phyloP scores from a whole-genome alignment of 495 filamentous ascomycete species.

The Penicillium malachiteum region DNA sequence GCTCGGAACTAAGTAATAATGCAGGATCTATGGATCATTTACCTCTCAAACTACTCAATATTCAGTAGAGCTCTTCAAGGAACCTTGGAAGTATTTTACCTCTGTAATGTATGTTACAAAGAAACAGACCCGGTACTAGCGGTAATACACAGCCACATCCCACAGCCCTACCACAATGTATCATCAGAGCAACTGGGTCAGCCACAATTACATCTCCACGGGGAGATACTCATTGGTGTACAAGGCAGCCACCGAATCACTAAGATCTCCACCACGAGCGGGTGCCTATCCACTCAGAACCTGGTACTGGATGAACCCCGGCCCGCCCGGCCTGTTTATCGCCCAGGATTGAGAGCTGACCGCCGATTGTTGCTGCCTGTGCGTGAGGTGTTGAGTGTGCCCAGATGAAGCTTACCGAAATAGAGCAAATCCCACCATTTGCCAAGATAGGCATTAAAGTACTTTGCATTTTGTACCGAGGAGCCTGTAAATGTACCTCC shows the following conservation, averaged over 20 bases:
- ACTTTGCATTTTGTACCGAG: too few species aligned
- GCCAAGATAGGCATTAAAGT: too few species aligned
- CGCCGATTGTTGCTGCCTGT: constrained; percentile 16
- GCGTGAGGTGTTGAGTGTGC: too few species aligned
- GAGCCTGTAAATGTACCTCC: too few species aligned
- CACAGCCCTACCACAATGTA: constrained; percentile 2
- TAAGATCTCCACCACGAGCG: constrained; percentile 6
- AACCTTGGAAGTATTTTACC: neutral
- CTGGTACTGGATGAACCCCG: neutral
- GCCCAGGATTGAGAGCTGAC: constrained; percentile 4
- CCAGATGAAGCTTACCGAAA: too few species aligned
- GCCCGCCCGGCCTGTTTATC: constrained; percentile 7
- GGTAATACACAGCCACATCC: neutral
- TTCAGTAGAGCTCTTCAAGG: too few species aligned
- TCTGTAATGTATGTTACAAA: neutral
- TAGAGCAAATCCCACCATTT: too few species aligned
- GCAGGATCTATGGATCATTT: too few species aligned
- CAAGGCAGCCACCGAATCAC: constrained; percentile 14
- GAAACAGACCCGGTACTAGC: too few species aligned
- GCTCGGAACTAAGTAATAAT: too few species aligned
- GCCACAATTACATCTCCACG: constrained; percentile 16
- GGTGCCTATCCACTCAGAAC: constrained; percentile 13
- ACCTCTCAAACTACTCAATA: too few species aligned
- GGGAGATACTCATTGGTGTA: constrained; percentile 2
- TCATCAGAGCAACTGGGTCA: neutral